These are phyloP conservation scores for Aspergillus biplanus DNA, from an alignment of 495 filamentous ascomycete genomes.

Conservation along the genomic window DNA sequence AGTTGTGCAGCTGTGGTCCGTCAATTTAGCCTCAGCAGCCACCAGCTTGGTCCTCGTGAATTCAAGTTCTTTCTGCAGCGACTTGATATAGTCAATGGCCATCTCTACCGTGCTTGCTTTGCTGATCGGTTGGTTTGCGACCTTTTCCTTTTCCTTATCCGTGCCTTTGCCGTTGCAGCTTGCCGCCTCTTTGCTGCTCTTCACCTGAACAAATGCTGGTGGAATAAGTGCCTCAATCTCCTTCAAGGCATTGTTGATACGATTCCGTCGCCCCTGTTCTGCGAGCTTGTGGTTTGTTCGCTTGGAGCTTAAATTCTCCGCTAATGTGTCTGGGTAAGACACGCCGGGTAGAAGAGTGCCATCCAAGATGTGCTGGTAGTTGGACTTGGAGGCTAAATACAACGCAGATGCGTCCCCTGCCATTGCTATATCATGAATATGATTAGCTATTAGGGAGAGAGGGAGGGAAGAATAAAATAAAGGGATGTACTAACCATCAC, in stretches of 20 bases:
- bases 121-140: constrained; percentile 66
- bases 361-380: constrained; percentile 97
- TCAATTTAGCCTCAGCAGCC: constrained; percentile 63
- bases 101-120: constrained; percentile 96
- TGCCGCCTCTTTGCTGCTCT: constrained; percentile 39
- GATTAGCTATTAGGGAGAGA: background rate
- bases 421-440: constrained; percentile 41
- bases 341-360: constrained; percentile 89
- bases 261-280: constrained; percentile 91
- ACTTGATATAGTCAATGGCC: constrained; percentile 93
- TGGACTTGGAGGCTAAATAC: constrained; percentile 89
- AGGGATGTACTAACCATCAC: constrained; percentile 60
- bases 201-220: constrained; percentile 43
- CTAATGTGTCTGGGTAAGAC: constrained; percentile 85
- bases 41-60: constrained; percentile 68
- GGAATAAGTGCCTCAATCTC: constrained; percentile 89
- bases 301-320: constrained; percentile 92
- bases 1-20: constrained; percentile 16
- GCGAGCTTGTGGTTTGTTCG: constrained; percentile 97
- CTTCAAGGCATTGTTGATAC: constrained; percentile 91
- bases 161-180: constrained; percentile 36
- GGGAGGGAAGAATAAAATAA: constrained; percentile 13
- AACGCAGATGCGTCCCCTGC: constrained; percentile 77
- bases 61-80: constrained; percentile 72
- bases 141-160: constrained; percentile 53